Base-by-base conservation (phyloP, 148 eudicot species). In the Rhododendron williamsianum region DNA sequence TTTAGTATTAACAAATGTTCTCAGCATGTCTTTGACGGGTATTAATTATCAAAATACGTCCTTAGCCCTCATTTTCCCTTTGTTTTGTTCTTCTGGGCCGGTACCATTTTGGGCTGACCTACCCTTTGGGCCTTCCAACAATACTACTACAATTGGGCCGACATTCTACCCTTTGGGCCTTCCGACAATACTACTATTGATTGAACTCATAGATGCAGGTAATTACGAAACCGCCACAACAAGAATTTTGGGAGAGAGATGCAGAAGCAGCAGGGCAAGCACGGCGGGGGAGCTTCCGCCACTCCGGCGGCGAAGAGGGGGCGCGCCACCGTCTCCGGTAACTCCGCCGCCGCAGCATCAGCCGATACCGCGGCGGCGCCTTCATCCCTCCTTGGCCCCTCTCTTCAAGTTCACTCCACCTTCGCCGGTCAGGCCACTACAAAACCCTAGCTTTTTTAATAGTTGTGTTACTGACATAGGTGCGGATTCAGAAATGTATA, bases 241-340 rank as follows among this genome's bases (percentile, higher is more conserved):
- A 69, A 33, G 36, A 27, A 71, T 12, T 71, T 13, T 15, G 38
- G 16, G 76, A 56, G 9, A 46, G 83, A 73, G n/a, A 95, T 94
- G 98, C 98, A 94, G 87, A 95, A 92, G 85, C 88, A 94, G 82
- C 92, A 87, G 67, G 89, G 91, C 36, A 94, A 95, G 89, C 92
- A 83, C 48, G 92, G 92, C 78, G 94, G 91, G 12, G 90, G 90
- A 73, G 85, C 93, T 16, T 54, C 60, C 76, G 78, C 92, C 78
- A 49, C 94, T n/a, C 92, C 98, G 81, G 83, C 94, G 74, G 86
- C 93, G 45, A 96, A 96, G 88, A 89, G 99, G 83, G 98, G 98
- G 46, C 99, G 99, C 0, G 98, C 99, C 86, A 97, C 98, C 25
- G 94, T 98, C 91, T 91, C 91, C 36, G 88, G 82, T 30, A 92